Percentiles rank a stretch among this genome's conserved stretches.
Evolutionary conservation across 176 grass and related monocot species (phyloP).

Genomic region (Panicum miliaceum): DNA sequence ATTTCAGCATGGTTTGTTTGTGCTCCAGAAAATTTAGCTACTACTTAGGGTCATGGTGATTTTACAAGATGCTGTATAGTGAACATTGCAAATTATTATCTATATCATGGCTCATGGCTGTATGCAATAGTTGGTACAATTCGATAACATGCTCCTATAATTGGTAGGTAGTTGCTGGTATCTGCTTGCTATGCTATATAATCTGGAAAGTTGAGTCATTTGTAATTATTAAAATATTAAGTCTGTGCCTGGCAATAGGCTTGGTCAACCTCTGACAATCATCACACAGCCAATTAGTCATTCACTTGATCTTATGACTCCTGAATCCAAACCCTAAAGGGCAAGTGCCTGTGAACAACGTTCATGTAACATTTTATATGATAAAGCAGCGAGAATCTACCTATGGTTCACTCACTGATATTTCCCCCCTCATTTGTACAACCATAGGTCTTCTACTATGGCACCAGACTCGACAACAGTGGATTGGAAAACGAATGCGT

Average conservation of each 20-base stretch:
- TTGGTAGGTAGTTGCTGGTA: not conserved
- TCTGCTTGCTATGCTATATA: not conserved
- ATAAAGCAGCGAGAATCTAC: not conserved
- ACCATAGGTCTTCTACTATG: slow-evolving; percentile 77
- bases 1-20: not conserved
- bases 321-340: not conserved
- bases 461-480: slow-evolving; percentile 88
- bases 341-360: not conserved
- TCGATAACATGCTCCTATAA: slow-evolving; percentile 1
- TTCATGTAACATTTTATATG: not conserved
- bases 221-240: not conserved
- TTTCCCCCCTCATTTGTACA: not conserved
- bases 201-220: not conserved
- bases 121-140: not conserved
- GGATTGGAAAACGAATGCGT: slow-evolving; percentile 65
- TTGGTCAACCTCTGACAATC: not conserved
- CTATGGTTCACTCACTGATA: not conserved
- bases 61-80: not conserved
- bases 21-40: not conserved
- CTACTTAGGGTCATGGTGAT: not conserved
- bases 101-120: not conserved
- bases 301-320: not conserved
- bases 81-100: not conserved
- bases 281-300: not conserved
- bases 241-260: not conserved